Percentiles rank a stretch among this genome's conserved stretches.
phyloP scores from a whole-genome alignment of 331 rosid genomes.

The Cucumis variabilis region DNA sequence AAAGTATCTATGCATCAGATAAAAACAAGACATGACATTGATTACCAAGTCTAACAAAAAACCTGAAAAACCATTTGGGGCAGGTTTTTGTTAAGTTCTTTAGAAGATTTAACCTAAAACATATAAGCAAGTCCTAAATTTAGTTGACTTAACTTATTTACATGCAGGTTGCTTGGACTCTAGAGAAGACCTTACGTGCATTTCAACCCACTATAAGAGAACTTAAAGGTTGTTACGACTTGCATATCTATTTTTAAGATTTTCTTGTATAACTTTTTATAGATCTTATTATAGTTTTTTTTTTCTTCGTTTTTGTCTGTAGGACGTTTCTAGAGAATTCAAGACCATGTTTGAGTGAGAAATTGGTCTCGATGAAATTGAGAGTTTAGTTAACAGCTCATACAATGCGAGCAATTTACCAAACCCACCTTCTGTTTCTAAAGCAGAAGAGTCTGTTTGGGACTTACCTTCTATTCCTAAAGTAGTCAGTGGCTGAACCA shows the following conservation, averaged over 20 bases:
- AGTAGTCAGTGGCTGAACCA: slow-evolving; percentile 61
- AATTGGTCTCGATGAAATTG: slow-evolving; percentile 59
- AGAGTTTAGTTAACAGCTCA: slow-evolving; percentile 51
- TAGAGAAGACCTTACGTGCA: too few species aligned
- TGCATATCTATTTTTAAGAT: too few species aligned
- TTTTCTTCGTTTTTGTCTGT: too few species aligned
- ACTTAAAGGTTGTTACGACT: too few species aligned
- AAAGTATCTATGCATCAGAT: not conserved
- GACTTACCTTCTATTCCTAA: too few species aligned
- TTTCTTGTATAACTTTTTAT: too few species aligned
- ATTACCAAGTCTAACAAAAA: not conserved
- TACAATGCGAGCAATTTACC: slow-evolving; percentile 52
- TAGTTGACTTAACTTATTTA: not conserved
- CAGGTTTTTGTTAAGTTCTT: slow-evolving; percentile 1
- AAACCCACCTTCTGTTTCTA: slow-evolving; percentile 53
- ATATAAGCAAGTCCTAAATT: not conserved
- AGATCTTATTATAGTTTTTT: too few species aligned
- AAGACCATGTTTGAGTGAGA: too few species aligned
- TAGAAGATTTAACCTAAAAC: not conserved
- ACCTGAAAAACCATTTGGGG: not conserved
- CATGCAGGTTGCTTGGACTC: too few species aligned
- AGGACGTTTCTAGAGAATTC: too few species aligned
- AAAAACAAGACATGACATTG: not conserved
- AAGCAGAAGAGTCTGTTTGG: slow-evolving; percentile 41
- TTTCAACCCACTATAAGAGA: too few species aligned